Percentiles rank a stretch among this genome's conserved stretches.
phyloP scores from a whole-genome alignment of 148 eudicot species.

The Rhododendron vialii region DNA sequence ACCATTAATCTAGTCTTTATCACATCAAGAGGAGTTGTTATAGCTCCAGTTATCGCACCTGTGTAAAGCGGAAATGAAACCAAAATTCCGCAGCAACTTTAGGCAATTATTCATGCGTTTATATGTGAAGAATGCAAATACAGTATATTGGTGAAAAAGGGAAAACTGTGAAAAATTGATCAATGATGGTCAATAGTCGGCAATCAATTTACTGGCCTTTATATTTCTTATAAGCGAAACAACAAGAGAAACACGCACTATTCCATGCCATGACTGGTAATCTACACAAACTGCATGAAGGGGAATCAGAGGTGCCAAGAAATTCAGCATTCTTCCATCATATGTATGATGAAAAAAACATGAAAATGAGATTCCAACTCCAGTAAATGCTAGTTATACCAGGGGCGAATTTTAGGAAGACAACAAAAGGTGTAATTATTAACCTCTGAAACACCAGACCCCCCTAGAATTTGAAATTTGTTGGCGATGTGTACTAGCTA shows the following conservation, averaged over 20 bases:
- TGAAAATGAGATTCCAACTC: neutral
- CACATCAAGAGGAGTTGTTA: constrained; percentile 88
- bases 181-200: neutral
- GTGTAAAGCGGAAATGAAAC: constrained; percentile 7
- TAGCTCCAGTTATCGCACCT: constrained; percentile 88
- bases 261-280: neutral
- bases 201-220: neutral
- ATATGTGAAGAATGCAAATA: neutral
- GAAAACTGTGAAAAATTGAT: neutral
- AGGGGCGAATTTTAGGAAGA: neutral
- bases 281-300: neutral
- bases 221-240: neutral
- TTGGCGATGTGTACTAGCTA: neutral
- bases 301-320: neutral
- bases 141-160: neutral
- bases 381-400: neutral
- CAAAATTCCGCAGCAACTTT: neutral
- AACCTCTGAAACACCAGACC: neutral
- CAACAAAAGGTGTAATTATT: neutral
- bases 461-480: neutral
- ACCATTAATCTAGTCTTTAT: constrained; percentile 87
- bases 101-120: neutral
- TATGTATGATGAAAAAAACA: neutral
- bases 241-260: neutral
- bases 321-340: neutral